Conservation (phyloP, 495 filamentous ascomycete genomes). For the Glarea lozoyensis region DNA sequence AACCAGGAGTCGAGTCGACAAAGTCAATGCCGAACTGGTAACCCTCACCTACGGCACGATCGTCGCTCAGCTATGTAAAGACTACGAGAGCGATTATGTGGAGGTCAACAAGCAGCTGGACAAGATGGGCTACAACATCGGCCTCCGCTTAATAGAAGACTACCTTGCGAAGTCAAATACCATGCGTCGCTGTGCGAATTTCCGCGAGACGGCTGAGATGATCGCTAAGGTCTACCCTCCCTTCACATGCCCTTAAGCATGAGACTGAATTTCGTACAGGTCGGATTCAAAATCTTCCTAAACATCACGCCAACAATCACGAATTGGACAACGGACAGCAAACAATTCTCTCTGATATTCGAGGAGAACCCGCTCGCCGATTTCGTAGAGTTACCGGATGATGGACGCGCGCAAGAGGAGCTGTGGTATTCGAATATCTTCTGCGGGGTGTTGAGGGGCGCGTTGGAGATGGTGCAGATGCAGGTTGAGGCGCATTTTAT, state of each 20-base stretch:
- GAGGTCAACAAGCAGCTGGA: slow-evolving; percentile 96
- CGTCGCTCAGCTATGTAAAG: slow-evolving; percentile 90
- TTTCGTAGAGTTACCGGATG: slow-evolving; percentile 95
- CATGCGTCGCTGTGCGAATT: slow-evolving; percentile 76
- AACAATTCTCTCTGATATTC: slow-evolving; percentile 90
- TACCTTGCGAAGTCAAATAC: slow-evolving; percentile 91
- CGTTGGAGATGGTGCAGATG: slow-evolving; percentile 99
- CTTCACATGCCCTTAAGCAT: neutral
- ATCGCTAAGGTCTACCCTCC: slow-evolving; percentile 67
- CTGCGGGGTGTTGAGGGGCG: slow-evolving; percentile 83
- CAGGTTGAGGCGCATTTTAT: slow-evolving; percentile 97
- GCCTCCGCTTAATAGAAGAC: slow-evolving; percentile 91
- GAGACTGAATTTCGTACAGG: slow-evolving; percentile 38
- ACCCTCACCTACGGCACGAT: slow-evolving; percentile 97
- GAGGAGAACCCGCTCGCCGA: slow-evolving; percentile 96
- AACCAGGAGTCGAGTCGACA: slow-evolving; percentile 54
- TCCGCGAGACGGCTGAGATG: slow-evolving; percentile 92
- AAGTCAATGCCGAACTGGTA: slow-evolving; percentile 84
- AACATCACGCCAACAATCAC: slow-evolving; percentile 94
- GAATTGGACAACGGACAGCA: slow-evolving; percentile 93
- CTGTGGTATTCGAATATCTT: slow-evolving; percentile 98
- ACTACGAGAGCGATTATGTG: slow-evolving; percentile 85
- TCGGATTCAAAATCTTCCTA: slow-evolving; percentile 98
- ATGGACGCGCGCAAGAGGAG: slow-evolving; percentile 91
- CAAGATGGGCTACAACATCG: slow-evolving; percentile 99